Evolutionary conservation across 2,329 filamentous ascomycete genomes (phyloP), one percentile per base, ranked within the genome.

Genomic region (Claviceps spartinae): DNA sequence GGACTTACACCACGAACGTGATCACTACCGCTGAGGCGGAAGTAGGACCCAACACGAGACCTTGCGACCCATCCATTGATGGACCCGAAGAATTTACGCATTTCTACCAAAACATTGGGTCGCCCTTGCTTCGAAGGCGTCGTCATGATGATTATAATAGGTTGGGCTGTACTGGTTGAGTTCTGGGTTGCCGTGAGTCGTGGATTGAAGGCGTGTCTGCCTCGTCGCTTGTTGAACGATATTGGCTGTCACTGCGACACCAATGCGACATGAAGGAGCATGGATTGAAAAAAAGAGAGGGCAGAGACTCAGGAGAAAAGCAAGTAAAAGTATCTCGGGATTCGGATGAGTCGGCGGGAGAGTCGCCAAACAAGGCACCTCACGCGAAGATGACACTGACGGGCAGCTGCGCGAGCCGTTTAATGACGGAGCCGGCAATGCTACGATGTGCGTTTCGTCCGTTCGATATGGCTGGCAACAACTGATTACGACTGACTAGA

Each of bases 11-110:
- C 13, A 46, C 54, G n/a, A 22, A 55, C 54, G 18, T 53, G 52
- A 40, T 47, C 42, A 34, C 51, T 53, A 16, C 40, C 51, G 11
- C 14, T 48, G 16, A 55, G 51, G 18, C 47, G 47, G 41, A 55
- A 55, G 46, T 51, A 53, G 41, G 24, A 37, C 9, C 54, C 54
- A 24, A 52, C 1, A 18, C 49, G 48, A 30, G 54, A 55, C 41
- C 44, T 53, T 3, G 54, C 52, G 4, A 53, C 38, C 36, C 46
- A 46, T 30, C 20, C 24, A 36, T 55, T 43, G 2, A 53, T 18
- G 13, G 51, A 38, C 11, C 36, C 76, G 63, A 88, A 88, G 51
- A 81, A 72, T 48, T 71, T 72, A 22, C 82, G 82, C 57, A 85
- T 65, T 18, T 54, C 53, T 18, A 30, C 48, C 22, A 50, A 16